These are phyloP conservation scores for Astrothelium macrocarpum DNA, from an alignment of 495 filamentous ascomycete genomes.

Conservation along the genomic window DNA sequence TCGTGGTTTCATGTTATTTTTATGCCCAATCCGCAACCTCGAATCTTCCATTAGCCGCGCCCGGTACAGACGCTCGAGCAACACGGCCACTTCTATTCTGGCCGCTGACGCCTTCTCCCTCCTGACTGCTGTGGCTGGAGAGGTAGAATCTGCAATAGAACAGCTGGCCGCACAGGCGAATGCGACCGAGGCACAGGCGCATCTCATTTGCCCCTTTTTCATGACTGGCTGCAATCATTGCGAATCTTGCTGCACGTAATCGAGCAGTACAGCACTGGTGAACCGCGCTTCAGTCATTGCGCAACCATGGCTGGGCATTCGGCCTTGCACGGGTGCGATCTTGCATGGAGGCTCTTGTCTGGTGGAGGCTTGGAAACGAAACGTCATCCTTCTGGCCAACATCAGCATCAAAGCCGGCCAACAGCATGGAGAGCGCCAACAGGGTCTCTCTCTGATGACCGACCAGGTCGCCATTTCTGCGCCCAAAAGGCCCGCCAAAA, in stretches of 20 bases:
- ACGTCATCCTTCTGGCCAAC: constrained; percentile 4
- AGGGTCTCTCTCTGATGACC: background rate
- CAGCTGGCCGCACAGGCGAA: background rate
- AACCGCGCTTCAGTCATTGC: background rate
- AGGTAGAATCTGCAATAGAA: background rate
- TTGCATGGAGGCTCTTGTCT: constrained; percentile 6
- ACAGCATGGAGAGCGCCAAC: background rate
- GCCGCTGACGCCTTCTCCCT: background rate
- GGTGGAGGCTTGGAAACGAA: constrained; percentile 5
- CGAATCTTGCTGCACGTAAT: background rate
- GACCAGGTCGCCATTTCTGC: background rate
- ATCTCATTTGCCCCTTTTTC: background rate
- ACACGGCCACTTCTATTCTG: background rate
- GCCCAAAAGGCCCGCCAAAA: background rate
- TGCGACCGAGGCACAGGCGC: background rate
- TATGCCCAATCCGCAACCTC: constrained; percentile 1
- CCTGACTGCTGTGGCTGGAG: background rate
- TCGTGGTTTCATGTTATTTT: constrained; percentile 1
- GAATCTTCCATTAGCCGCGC: background rate
- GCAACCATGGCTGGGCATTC: background rate
- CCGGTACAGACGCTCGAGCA: background rate
- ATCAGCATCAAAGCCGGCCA: background rate
- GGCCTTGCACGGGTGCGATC: background rate
- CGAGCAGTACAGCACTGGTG: background rate
- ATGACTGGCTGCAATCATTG: background rate